Percentiles rank a stretch among this genome's conserved stretches.
phyloP scores from a whole-genome alignment of 768 basidiomycete species.

The Trametes punicea region DNA sequence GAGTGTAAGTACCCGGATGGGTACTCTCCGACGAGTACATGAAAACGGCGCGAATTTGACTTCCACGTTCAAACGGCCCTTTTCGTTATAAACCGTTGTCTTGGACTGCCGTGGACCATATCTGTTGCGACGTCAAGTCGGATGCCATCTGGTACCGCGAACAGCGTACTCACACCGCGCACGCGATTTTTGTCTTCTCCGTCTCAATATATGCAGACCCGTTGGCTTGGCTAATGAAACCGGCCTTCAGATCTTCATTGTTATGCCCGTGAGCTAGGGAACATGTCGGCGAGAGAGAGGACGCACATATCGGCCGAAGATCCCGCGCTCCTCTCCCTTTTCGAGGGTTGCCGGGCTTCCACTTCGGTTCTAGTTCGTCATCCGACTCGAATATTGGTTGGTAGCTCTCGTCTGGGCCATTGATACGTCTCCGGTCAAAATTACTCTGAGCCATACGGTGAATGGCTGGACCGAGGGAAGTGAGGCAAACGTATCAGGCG shows the following conservation, averaged over 20 bases:
- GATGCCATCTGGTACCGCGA: no score
- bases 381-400: slow-evolving; percentile 56
- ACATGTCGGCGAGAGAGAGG: slow-evolving; percentile 1
- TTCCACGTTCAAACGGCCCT: slow-evolving; percentile 88
- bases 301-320: slow-evolving; percentile 84
- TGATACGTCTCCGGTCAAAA: slow-evolving; percentile 85
- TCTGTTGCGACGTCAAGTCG: slow-evolving; percentile 37
- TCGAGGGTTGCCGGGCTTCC: slow-evolving; percentile 40
- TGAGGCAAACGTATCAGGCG: no score
- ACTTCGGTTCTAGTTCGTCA: slow-evolving; percentile 26
- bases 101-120: slow-evolving; percentile 87
- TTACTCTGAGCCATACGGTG: slow-evolving; percentile 43
- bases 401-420: slow-evolving; percentile 84
- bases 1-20: slow-evolving; percentile 67
- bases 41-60: slow-evolving; percentile 97
- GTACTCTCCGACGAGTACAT: slow-evolving; percentile 69
- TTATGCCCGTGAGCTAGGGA: slow-evolving; percentile 27
- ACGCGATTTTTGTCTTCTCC: slow-evolving; percentile 88
- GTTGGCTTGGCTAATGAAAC: slow-evolving; percentile 89
- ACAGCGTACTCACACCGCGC: slow-evolving; percentile 88
- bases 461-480: no score
- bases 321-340: slow-evolving; percentile 54
- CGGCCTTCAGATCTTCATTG: slow-evolving; percentile 76
- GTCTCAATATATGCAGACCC: slow-evolving; percentile 97
- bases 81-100: slow-evolving; percentile 78